Evolutionary conservation across 2,329 filamentous ascomycete genomes (phyloP).

Genomic region (Fusarium agapanthi): DNA sequence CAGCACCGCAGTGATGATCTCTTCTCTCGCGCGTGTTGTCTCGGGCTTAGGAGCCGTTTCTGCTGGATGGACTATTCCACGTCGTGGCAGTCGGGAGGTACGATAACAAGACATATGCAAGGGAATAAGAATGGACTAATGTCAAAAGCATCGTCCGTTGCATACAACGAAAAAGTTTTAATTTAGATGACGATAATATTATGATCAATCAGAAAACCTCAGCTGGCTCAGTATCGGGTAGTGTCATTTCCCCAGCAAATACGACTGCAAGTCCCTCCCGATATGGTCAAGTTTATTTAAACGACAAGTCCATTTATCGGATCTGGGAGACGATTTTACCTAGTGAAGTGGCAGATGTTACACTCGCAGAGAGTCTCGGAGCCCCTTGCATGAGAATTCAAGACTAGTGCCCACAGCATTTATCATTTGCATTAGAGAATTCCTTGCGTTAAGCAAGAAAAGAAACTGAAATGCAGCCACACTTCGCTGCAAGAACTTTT

Average conservation of each 20-base stretch:
- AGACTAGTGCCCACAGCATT: neutral
- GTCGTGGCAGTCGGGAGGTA: slow-evolving; percentile 4
- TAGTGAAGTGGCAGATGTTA: slow-evolving; percentile 4
- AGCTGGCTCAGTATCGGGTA: neutral
- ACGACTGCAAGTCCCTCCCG: slow-evolving; percentile 18
- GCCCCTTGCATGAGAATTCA: slow-evolving; percentile 26
- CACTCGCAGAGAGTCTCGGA: slow-evolving; percentile 18
- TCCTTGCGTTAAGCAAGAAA: slow-evolving; percentile 24
- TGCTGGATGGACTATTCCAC: neutral
- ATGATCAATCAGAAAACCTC: slow-evolving; percentile 5
- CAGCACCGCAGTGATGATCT: neutral
- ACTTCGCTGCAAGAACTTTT: slow-evolving; percentile 14
- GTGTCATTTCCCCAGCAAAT: neutral
- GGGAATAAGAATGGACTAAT: neutral
- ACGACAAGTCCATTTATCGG: neutral
- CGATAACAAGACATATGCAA: slow-evolving; percentile 22
- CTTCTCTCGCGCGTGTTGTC: slow-evolving; percentile 22
- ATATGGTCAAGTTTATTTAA: slow-evolving; percentile 12
- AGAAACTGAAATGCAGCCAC: slow-evolving; percentile 20
- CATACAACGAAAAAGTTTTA: neutral
- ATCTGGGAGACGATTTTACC: neutral
- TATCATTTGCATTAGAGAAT: slow-evolving; percentile 2
- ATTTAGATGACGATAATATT: neutral
- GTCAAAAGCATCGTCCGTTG: neutral
- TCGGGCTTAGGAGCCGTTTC: slow-evolving; percentile 5